Evolutionary conservation across 1,139 yeast genomes (phyloP), one percentile per base, ranked within the genome.

Genomic region (Lodderomyces elongisporus): DNA sequence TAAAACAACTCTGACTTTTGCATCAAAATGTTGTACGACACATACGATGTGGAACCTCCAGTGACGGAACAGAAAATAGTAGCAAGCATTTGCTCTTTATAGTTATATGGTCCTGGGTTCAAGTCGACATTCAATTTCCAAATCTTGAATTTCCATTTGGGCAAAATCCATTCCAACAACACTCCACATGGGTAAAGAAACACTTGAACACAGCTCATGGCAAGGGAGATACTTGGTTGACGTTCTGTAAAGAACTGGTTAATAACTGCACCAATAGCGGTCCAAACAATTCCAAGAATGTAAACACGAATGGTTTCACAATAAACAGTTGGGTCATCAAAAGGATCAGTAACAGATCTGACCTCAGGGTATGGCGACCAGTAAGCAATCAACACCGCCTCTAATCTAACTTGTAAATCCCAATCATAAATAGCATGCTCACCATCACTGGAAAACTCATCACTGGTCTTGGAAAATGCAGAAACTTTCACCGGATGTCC

Each of bases 321-420:
- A 4, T 75, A 72, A 25, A 65, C 55, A 3, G 48, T 48, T 3
- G 70, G 69, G 46, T 77, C 79, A 47, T 77, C 82, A 29, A 52
- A 56, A 8, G 79, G 76, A 32, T 68, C 70, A 15, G 77, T 62
- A 17, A 75, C 72, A 3, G 85, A 64, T 42, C 85, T 63, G 2
- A 79, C 83, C 51, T 79, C 84, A 4, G 81, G 76, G 47, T 79
- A 79, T 1, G 83, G 81, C 1, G 84, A 77, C 52, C 70, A 72
- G 48, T 60, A 77, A 30, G 70, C 60, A 33, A 72, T 56, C 32
- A 79, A 52, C 7, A 66, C 68, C 1, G 79, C 80, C 35, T 65
- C 64, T 27, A 69, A 47, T 37, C 57, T 60, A 2, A 51, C 49
- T 39, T 60, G 60, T 27, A 68, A 52, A 12, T 47, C 49, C 52